Evolutionary conservation across 2,329 filamentous ascomycete species (phyloP).

Genomic region (Hypoxylon sp.): DNA sequence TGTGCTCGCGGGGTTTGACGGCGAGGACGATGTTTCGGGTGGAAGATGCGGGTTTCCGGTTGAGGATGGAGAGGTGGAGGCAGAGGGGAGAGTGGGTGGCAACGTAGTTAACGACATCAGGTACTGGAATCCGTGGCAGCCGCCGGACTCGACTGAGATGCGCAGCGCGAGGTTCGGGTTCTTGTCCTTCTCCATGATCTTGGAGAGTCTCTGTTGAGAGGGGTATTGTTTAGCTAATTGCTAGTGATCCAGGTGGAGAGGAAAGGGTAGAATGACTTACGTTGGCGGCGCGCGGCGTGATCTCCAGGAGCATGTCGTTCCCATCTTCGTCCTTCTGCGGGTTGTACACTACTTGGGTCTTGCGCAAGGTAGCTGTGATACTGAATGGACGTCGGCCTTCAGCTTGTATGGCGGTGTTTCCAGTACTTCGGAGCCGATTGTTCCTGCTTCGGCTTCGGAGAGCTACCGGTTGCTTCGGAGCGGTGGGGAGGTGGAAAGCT

Average conservation of each 20-base stretch:
- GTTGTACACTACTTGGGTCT: conserved; percentile 73
- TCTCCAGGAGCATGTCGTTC: conserved; percentile 85
- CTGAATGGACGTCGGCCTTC: conserved; percentile 54
- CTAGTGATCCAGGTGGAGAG: background rate
- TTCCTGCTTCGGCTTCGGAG: conserved; percentile 27
- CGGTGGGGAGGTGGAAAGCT: conserved; percentile 53
- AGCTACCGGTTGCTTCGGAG: conserved; percentile 4
- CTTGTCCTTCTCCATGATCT: conserved; percentile 79
- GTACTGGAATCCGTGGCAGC: conserved; percentile 98
- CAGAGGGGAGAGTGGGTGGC: conserved; percentile 56
- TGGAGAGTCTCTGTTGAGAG: conserved; percentile 73
- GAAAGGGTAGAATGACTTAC: conserved; percentile 61
- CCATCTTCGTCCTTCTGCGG: conserved; percentile 86
- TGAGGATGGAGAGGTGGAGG: conserved; percentile 8
- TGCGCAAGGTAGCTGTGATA: conserved; percentile 55
- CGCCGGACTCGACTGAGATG: conserved; percentile 91
- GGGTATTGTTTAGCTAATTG: conserved; percentile 14
- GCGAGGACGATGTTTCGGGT: conserved; percentile 31
- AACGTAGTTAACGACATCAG: conserved; percentile 86
- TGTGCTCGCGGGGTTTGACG: background rate
- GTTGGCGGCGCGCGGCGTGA: conserved; percentile 85
- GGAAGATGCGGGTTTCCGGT: conserved; percentile 24
- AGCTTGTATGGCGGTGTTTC: background rate
- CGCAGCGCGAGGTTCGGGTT: conserved; percentile 90
- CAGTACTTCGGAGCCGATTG: conserved; percentile 7